Percentiles rank a stretch among this genome's conserved stretches.
phyloP scores from a whole-genome alignment of 2,329 filamentous ascomycete species.

The Fusarium gaditjirri region DNA sequence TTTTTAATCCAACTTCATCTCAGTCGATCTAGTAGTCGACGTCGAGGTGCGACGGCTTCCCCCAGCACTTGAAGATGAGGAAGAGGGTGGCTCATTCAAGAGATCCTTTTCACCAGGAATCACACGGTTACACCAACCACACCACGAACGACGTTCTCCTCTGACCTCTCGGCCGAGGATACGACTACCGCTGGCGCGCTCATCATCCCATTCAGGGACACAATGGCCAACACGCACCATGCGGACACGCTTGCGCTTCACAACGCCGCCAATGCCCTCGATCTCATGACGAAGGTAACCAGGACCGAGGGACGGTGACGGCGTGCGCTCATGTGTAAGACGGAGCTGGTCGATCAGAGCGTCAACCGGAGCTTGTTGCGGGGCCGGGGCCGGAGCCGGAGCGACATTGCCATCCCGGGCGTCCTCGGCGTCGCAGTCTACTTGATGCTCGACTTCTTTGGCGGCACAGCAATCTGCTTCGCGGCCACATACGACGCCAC shows the following conservation, averaged over 20 bases:
- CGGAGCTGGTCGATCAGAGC: constrained; percentile 47
- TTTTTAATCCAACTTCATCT: constrained; percentile 20
- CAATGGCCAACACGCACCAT: constrained; percentile 84
- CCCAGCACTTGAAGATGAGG: constrained; percentile 40
- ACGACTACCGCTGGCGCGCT: constrained; percentile 68
- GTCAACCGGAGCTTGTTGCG: constrained; percentile 39
- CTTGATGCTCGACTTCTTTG: constrained; percentile 82
- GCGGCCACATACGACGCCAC: constrained; percentile 89
- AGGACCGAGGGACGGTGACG: constrained; percentile 66
- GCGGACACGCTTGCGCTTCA: constrained; percentile 89
- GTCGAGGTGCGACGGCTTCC: constrained; percentile 40
- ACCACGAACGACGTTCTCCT: constrained; percentile 82
- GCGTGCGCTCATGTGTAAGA: constrained; percentile 53
- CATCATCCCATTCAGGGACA: constrained; percentile 87
- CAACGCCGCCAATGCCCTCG: constrained; percentile 86
- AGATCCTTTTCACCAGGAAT: constrained; percentile 68
- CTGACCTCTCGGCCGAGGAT: constrained; percentile 77
- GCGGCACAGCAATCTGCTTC: constrained; percentile 79
- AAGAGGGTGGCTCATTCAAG: constrained; percentile 39
- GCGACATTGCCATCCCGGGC: constrained; percentile 58
- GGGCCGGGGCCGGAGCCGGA: constrained; percentile 25
- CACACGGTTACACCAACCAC: constrained; percentile 87
- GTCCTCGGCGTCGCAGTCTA: constrained; percentile 85
- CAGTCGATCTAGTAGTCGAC: constrained; percentile 33
- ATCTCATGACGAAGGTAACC: constrained; percentile 90